Conservation (phyloP, 2,329 filamentous ascomycete genomes). For the Monilinia vaccinii-corymbosi region DNA sequence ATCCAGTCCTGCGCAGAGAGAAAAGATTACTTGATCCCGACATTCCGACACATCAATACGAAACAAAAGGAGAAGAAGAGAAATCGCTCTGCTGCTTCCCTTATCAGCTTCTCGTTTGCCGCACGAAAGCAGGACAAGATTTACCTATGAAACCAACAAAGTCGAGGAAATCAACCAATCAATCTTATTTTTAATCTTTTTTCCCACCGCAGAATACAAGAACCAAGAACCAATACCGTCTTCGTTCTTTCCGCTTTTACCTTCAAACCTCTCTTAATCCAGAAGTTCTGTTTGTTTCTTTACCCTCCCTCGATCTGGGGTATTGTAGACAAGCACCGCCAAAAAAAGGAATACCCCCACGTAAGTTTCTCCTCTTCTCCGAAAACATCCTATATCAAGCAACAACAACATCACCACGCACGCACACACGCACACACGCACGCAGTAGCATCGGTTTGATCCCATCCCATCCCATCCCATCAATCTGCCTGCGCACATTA, state of each 20-base stretch:
- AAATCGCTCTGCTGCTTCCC: constrained; percentile 9
- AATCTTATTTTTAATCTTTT: too few species aligned
- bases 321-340: not conserved
- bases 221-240: not conserved
- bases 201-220: too few species aligned
- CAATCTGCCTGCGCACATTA: constrained; percentile 11
- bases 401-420: constrained; percentile 11
- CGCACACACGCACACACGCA: constrained; percentile 9
- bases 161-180: constrained; percentile 1
- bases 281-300: not conserved
- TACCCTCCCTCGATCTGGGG: not conserved
- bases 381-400: not conserved
- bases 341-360: not conserved
- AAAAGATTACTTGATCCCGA: too few species aligned
- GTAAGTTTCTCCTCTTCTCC: not conserved
- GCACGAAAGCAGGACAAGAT: constrained; percentile 15
- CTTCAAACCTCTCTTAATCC: not conserved
- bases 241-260: not conserved
- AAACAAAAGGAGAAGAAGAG: not conserved
- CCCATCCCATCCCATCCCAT: not conserved
- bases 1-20: too few species aligned
- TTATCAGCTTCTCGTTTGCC: constrained; percentile 23
- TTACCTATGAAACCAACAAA: too few species aligned
- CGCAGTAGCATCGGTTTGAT: constrained; percentile 2
- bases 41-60: too few species aligned